A percentile compares a stretch with the other conserved stretches of the same genome.
Conservation (phyloP, 2,329 filamentous ascomycete genomes). For the Claviceps sorghi region DNA sequence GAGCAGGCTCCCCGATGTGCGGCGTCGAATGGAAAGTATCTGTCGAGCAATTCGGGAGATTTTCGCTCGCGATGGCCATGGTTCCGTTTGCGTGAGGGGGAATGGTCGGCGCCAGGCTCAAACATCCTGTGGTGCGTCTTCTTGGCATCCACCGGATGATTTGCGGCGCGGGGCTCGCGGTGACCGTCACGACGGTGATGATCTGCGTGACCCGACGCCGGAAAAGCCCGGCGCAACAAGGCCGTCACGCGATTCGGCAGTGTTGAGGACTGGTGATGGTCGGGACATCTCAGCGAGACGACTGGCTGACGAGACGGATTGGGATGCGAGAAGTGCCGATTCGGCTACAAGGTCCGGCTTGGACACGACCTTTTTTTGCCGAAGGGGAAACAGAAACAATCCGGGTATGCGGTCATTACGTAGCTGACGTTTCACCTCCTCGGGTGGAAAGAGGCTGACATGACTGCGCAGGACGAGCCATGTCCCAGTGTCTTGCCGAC, state of each 20-base stretch:
- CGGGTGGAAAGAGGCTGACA: background rate
- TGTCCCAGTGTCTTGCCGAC: background rate
- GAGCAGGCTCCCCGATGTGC: background rate
- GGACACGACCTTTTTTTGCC: background rate
- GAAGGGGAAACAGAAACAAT: background rate
- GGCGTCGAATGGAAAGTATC: background rate
- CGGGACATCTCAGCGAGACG: background rate
- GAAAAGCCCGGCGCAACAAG: background rate
- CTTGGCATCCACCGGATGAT: background rate
- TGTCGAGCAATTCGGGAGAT: background rate
- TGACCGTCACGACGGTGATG: background rate
- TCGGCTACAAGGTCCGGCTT: background rate
- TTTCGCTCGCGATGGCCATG: background rate
- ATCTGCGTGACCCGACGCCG: background rate
- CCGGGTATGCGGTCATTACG: background rate
- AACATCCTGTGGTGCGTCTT: background rate
- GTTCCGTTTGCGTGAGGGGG: background rate
- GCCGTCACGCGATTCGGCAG: background rate
- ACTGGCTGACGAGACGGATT: background rate
- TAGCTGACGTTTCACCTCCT: background rate
- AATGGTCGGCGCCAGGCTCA: background rate
- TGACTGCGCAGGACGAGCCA: background rate
- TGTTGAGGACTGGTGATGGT: background rate
- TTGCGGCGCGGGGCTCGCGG: background rate
- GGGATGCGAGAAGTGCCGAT: background rate